Base-by-base conservation (phyloP, 2,329 filamentous ascomycete species). In the Neurospora sp. region DNA sequence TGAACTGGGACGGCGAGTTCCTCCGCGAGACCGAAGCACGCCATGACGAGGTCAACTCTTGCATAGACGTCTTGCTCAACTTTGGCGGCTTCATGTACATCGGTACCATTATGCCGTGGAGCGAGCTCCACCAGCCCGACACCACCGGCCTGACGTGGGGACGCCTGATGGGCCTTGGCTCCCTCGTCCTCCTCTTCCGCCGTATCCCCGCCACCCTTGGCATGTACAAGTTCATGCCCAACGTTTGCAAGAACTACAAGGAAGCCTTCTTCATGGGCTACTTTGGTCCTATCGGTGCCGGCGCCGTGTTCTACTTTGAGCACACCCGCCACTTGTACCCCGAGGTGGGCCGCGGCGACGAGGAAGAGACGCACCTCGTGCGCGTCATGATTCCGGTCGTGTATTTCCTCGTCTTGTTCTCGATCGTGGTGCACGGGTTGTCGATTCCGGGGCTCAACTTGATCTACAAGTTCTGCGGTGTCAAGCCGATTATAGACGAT, bases 261-360 rank as follows among this genome's bases (percentile, higher is more conserved):
- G 86, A 89, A 71, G 87, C 86, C 0, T 74, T 89, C 0, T 89
- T 89, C 70, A 86, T 89, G 85, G 87, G 87, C 0, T 88, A 88
- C 71, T 93, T 94, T 74, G 91, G 91, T 0, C 91, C 91, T 0
- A 93, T 93, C 66, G 91, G 91, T 1, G 90, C 92, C 9, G 90
- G 89, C 23, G 91, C 91, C 0, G 85, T 93, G 33, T 93, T 93
- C 78, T 93, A 94, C 78, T 0, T 93, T 15, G 81, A 84, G 73
- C 82, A 84, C 70, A 80, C 81, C 1, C 77, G 78, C 8, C 78
- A 83, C 11, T 74, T 84, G 4, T 82, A 84, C 70, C 81, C 81
- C 0, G 70, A 78, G 5, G 70, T 76, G 0, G 78, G 76, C 36
- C 70, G 78, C 2, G 79, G 77, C 2, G 80, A 81, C 72, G 76